Base-by-base conservation (phyloP, 2,329 filamentous ascomycete genomes). In the Ascochyta koolunga region DNA sequence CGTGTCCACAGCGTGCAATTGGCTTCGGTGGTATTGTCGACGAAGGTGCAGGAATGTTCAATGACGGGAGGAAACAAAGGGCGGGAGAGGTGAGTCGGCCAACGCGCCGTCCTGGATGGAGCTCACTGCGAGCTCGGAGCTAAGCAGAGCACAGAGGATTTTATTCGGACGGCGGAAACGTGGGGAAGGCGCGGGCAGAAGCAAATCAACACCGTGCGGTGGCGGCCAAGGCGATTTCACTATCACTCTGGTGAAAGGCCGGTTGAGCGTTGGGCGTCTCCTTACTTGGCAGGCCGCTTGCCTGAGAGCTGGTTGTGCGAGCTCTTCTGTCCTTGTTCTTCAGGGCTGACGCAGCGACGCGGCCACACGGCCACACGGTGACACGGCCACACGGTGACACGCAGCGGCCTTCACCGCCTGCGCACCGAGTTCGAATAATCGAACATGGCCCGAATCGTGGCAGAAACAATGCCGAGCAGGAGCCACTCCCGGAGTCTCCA, bases 91-190 rank as follows among this genome's bases (percentile, higher is more conserved):
- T 68, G 64, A 64, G 62, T 67, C 60, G 61, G 55, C 58, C 59
- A 62, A 48, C 50, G 40, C 49, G 63, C 61, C 64, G 60, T 54
- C 58, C 47, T 37, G 46, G 50, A 46, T 58, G 54, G 50, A 61
- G 59, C 59, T 65, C 51, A 53, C 59, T 56, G 67, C 64, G 66
- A 68, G 65, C 62, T 70, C 62, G 63, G 58, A 64, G 65, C 47
- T 61, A 60, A 62, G 59, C 58, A 61, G 58, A 39, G 36, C 40
- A 43, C 40, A 43, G 40, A 43, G 62, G 60, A 58, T 63, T 65
- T 64, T 57, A 59, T 47, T 47, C 62, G 56, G 54, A 54, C 58
- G 62, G 65, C 59, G 61, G 43, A 66, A 61, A 60, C 67, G 65
- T 71, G 68, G 69, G 68, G 68, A 68, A 67, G 57, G 58, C 59